phyloP scores from a whole-genome alignment of 139 green algal genomes.

The Dunaliella primolecta region DNA sequence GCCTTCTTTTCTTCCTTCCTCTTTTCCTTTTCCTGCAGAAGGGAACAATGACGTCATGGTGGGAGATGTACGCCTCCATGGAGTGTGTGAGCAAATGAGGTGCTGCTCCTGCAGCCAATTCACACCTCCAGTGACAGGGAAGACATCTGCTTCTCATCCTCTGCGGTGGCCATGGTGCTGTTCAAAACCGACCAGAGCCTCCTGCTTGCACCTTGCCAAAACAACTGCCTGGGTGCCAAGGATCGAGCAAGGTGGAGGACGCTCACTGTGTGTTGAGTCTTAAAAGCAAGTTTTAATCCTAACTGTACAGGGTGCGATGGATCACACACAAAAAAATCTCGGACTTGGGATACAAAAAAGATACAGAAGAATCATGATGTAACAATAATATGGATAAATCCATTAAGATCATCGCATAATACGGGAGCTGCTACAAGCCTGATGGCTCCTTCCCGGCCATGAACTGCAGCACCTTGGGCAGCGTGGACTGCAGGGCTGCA shows the following conservation, averaged over 20 bases:
- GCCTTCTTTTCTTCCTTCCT: slow-evolving; percentile 13
- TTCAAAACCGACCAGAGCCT: background rate
- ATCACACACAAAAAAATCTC: no score
- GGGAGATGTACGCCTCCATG: no score
- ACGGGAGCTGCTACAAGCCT: slow-evolving; percentile 78
- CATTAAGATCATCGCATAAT: no score
- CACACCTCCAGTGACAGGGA: slow-evolving; percentile 21
- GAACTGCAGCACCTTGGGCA: slow-evolving; percentile 77
- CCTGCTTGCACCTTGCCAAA: background rate
- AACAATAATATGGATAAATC: no score
- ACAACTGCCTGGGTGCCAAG: no score
- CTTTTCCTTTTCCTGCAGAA: background rate
- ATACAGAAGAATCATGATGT: no score
- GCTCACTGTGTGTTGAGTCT: no score
- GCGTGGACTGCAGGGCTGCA: slow-evolving; percentile 62
- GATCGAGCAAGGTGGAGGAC: no score
- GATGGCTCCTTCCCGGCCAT: slow-evolving; percentile 68
- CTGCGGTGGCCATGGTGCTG: background rate
- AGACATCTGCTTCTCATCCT: slow-evolving; percentile 1
- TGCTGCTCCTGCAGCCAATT: background rate
- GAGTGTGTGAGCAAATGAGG: no score
- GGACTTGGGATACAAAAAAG: no score
- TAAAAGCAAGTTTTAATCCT: no score
- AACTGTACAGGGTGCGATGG: no score
- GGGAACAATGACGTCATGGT: background rate